Percentiles rank a stretch among this genome's conserved stretches.
phyloP scores from a whole-genome alignment of 129 eudicot species.

The Helianthus annuus region HanXRQr2.0-SUNRISE NC_035441.2:180183659-180184158 shows the following conservation, averaged over 20 bases:
- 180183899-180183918: slow-evolving; percentile 24
- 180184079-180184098: background rate
- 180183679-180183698: slow-evolving; percentile 56
- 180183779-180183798: slow-evolving; percentile 78
- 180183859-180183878: slow-evolving; percentile 82
- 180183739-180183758: slow-evolving; percentile 64
- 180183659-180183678: slow-evolving; percentile 69
- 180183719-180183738: slow-evolving; percentile 53
- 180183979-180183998: slow-evolving; percentile 9
- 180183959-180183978: background rate
- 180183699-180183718: slow-evolving; percentile 53
- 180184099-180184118: background rate
- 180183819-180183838: slow-evolving; percentile 69
- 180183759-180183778: slow-evolving; percentile 61
- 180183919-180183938: background rate
- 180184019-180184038: no score
- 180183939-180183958: slow-evolving; percentile 8
- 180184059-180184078: no score
- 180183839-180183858: slow-evolving; percentile 64
- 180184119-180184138: background rate
- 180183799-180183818: slow-evolving; percentile 71
- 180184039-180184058: no score
- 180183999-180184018: background rate
- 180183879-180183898: slow-evolving; percentile 41
- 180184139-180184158: slow-evolving; percentile 63